Conservation (phyloP, 257 asterid genomes). For the Ligustrum vulgare region DNA sequence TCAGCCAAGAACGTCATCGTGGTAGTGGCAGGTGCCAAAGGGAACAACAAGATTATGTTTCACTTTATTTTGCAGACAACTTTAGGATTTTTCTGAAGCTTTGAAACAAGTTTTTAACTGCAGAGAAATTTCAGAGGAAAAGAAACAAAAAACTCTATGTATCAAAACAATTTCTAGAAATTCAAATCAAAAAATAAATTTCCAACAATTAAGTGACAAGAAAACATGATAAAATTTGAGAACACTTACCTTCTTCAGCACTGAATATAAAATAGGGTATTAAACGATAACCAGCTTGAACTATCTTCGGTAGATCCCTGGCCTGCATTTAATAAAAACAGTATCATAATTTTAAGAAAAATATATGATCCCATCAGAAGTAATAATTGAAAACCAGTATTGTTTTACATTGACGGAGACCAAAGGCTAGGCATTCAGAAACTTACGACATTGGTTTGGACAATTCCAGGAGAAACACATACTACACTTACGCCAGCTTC, state of each 20-base stretch:
- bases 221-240: not conserved
- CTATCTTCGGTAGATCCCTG: conserved; percentile 85
- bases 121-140: not conserved
- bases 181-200: not conserved
- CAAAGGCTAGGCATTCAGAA: conserved; percentile 17
- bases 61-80: not conserved
- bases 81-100: not conserved
- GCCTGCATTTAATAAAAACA: conserved; percentile 57
- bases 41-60: not conserved
- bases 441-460: conserved; percentile 95
- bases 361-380: not conserved
- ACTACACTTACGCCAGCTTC: conserved; percentile 84
- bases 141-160: not conserved
- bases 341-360: conserved; percentile 13
- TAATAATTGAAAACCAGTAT: not conserved
- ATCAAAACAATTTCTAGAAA: not conserved
- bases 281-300: conserved; percentile 81
- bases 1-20: not conserved
- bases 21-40: not conserved
- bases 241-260: conserved; percentile 77
- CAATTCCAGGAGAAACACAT: conserved; percentile 95
- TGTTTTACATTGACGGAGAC: not conserved
- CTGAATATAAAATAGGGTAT: conserved; percentile 87
- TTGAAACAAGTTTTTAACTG: not conserved
- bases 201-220: not conserved